phyloP scores from a whole-genome alignment of 257 asterid species.

The Nicotiana undulata region DNA sequence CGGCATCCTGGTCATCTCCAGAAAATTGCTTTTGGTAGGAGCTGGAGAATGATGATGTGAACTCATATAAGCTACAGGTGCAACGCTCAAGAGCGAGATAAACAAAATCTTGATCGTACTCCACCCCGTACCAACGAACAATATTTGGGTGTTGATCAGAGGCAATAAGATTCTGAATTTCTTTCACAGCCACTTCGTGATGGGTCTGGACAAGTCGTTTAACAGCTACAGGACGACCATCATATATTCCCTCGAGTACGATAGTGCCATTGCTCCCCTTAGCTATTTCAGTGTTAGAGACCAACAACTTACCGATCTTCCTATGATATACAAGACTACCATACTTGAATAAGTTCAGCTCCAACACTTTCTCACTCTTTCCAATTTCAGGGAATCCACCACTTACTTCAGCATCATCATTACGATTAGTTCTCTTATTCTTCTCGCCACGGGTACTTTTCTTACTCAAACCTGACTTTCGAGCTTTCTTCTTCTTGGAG shows the following conservation, averaged over 20 bases:
- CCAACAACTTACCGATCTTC: conserved; percentile 60
- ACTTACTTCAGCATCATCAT: conserved; percentile 3
- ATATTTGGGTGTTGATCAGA: conserved; percentile 90
- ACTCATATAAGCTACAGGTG: conserved; percentile 60
- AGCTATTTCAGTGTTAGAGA: conserved; percentile 59
- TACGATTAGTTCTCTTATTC: conserved; percentile 14
- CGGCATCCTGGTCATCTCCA: conserved; percentile 13
- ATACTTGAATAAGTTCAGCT: conserved; percentile 13
- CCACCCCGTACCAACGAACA: conserved; percentile 86
- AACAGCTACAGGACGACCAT: conserved; percentile 85
- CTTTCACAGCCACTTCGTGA: conserved; percentile 76
- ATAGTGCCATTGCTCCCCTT: conserved; percentile 92
- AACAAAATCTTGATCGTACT: conserved; percentile 74
- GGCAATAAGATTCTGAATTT: conserved; percentile 83
- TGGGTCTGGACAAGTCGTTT: conserved; percentile 85
- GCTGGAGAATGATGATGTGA: conserved; percentile 31
- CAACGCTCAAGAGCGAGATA: conserved; percentile 79
- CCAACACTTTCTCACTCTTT: conserved; percentile 14
- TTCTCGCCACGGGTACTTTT: conserved; percentile 21
- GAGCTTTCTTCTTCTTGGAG: conserved; percentile 52
- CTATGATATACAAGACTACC: conserved; percentile 34
- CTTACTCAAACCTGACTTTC: conserved; percentile 40
- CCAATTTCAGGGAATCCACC: conserved; percentile 16
- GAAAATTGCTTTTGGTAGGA: conserved; percentile 22
- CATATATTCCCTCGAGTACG: conserved; percentile 76